These are phyloP conservation scores for Dactylellina drechsleri DNA, from an alignment of 2,329 filamentous ascomycete genomes.

Conservation along the genomic window DNA sequence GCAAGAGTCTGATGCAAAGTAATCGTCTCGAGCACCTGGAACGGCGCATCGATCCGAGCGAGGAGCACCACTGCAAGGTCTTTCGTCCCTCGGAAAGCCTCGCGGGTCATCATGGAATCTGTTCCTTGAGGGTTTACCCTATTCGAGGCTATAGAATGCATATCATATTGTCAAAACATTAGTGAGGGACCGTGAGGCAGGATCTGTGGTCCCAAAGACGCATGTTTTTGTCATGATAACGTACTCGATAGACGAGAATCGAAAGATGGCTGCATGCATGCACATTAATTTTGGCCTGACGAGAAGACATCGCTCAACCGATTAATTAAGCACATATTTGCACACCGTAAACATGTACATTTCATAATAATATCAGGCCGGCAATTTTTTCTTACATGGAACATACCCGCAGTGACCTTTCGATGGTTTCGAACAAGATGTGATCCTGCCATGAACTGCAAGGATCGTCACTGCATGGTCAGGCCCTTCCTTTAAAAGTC, in stretches of 20 bases:
- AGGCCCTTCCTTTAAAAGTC: conserved; percentile 18
- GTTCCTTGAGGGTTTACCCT: conserved; percentile 18
- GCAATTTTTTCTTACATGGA: background rate
- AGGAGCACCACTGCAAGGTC: background rate
- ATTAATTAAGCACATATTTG: too few species aligned
- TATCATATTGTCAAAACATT: conserved; percentile 4
- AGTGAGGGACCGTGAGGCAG: conserved; percentile 23
- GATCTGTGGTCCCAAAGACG: conserved; percentile 35
- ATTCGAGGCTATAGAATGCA: conserved; percentile 29
- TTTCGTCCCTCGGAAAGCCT: conserved; percentile 26
- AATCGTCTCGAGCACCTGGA: conserved; percentile 50
- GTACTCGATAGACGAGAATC: conserved; percentile 25
- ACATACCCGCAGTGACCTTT: conserved; percentile 16
- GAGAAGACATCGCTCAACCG: too few species aligned
- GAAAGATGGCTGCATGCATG: conserved; percentile 17
- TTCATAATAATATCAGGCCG: background rate
- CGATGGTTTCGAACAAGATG: conserved; percentile 13
- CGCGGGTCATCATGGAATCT: conserved; percentile 20
- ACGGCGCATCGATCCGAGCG: conserved; percentile 50
- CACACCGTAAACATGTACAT: conserved; percentile 3
- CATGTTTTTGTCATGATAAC: conserved; percentile 50
- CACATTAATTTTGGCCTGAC: too few species aligned
- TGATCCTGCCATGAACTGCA: conserved; percentile 30
- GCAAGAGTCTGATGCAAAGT: conserved; percentile 29
- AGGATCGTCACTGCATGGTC: conserved; percentile 46